Evolutionary conservation across 768 basidiomycete genomes (phyloP).

Genomic region (Collybia sordida): DNA sequence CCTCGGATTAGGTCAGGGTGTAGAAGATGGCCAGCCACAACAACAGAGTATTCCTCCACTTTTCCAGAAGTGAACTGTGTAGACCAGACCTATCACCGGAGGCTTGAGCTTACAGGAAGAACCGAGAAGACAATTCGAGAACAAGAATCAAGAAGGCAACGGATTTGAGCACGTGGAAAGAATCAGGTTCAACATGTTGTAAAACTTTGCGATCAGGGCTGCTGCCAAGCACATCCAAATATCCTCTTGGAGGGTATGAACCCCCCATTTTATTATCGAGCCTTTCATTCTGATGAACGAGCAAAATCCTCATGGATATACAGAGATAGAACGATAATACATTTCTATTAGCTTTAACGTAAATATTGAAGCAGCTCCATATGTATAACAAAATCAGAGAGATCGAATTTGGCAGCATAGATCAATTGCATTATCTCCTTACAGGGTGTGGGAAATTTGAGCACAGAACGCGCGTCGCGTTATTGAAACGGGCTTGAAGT

Average conservation of each 20-base stretch:
- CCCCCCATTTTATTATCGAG: no score
- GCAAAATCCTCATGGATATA: no score
- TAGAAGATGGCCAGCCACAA: constrained; percentile 17
- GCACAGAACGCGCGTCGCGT: constrained; percentile 56
- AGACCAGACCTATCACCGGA: neutral
- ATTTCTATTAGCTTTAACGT: no score
- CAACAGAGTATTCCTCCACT: constrained; percentile 4
- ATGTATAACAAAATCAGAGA: no score
- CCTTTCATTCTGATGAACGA: no score
- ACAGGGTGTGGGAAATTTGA: constrained; percentile 29
- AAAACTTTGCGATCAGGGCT: constrained; percentile 2
- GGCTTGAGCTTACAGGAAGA: no score
- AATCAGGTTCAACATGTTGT: constrained; percentile 4
- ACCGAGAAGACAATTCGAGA: no score
- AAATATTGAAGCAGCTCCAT: no score
- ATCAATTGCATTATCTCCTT: neutral
- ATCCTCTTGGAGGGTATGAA: neutral
- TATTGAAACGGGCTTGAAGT: constrained; percentile 18
- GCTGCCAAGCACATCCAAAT: constrained; percentile 9
- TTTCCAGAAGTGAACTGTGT: constrained; percentile 12
- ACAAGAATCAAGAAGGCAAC: no score
- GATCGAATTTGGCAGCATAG: neutral
- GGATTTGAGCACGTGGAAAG: neutral
- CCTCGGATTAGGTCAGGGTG: neutral
- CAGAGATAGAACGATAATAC: no score